These are phyloP conservation scores for Exophiala sp. DNA, from an alignment of 2,329 filamentous ascomycete species.

Conservation along the genomic window DNA sequence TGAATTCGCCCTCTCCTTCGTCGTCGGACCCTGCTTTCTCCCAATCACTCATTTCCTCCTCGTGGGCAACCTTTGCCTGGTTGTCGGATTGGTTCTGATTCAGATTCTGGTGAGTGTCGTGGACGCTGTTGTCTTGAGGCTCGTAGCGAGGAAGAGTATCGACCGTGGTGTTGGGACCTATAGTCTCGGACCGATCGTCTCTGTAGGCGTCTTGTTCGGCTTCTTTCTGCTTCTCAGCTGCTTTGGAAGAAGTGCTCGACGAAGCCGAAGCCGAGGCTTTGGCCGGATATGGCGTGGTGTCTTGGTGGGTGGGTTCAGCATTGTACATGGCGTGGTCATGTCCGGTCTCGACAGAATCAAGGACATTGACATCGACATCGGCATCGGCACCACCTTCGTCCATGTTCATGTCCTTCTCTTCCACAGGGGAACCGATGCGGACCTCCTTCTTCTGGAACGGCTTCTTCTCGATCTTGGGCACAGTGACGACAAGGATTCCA, in stretches of 20 bases:
- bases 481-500: conserved; percentile 67
- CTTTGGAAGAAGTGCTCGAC: conserved; percentile 2
- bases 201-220: conserved; percentile 14
- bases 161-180: conserved; percentile 22
- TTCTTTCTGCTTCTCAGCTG: conserved; percentile 26
- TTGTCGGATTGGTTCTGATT: not conserved
- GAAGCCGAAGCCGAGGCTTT: conserved; percentile 5
- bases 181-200: conserved; percentile 29
- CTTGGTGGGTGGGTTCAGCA: conserved; percentile 2
- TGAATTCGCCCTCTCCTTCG: conserved; percentile 43
- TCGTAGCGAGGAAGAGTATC: conserved; percentile 26
- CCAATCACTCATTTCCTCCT: conserved; percentile 25
- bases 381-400: conserved; percentile 34
- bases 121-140: conserved; percentile 21
- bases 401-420: conserved; percentile 25
- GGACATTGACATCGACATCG: too few relatives aligned
- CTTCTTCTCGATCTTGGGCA: conserved; percentile 65
- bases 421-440: conserved; percentile 20
- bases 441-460: conserved; percentile 48
- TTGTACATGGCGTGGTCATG: conserved; percentile 31
- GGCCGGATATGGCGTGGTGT: conserved; percentile 1
- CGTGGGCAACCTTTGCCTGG: not conserved
- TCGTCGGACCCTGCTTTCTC: conserved; percentile 27
- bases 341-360: conserved; percentile 48
- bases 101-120: conserved; percentile 24